Conservation (phyloP, 805 yeast species). For the Starmerella cellae region DNA sequence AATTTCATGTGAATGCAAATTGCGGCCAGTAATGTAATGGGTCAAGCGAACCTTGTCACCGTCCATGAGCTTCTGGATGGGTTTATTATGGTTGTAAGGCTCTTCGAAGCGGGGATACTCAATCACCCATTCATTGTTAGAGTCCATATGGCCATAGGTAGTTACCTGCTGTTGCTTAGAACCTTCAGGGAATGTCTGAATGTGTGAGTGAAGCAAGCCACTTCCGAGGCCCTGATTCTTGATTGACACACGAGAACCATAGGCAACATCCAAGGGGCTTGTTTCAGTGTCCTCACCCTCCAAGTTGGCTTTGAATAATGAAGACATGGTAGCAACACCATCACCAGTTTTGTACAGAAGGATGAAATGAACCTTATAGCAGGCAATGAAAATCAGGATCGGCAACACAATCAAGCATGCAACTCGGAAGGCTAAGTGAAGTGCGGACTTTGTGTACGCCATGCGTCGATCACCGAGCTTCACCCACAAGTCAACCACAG, state of each 20-base stretch:
- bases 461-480: conserved; percentile 56
- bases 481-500: conserved; percentile 70
- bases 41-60: conserved; percentile 66
- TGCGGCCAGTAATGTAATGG: conserved; percentile 71
- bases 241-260: conserved; percentile 60
- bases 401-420: conserved; percentile 66
- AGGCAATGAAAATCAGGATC: conserved; percentile 61
- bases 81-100: conserved; percentile 30
- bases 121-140: conserved; percentile 76
- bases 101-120: conserved; percentile 30
- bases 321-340: conserved; percentile 90
- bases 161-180: conserved; percentile 96
- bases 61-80: conserved; percentile 37
- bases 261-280: conserved; percentile 59
- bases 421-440: conserved; percentile 66
- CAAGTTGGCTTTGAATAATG: conserved; percentile 85
- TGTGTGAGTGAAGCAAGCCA: conserved; percentile 74
- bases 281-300: conserved; percentile 67
- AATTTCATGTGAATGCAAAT: conserved; percentile 79
- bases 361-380: conserved; percentile 87
- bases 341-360: conserved; percentile 80
- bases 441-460: conserved; percentile 47
- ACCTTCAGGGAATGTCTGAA: conserved; percentile 64
- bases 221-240: conserved; percentile 67
- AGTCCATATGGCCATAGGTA: conserved; percentile 38